These are phyloP conservation scores for Psilocybe cyanescens DNA, from an alignment of 768 basidiomycete genomes.

Conservation along the genomic window DNA sequence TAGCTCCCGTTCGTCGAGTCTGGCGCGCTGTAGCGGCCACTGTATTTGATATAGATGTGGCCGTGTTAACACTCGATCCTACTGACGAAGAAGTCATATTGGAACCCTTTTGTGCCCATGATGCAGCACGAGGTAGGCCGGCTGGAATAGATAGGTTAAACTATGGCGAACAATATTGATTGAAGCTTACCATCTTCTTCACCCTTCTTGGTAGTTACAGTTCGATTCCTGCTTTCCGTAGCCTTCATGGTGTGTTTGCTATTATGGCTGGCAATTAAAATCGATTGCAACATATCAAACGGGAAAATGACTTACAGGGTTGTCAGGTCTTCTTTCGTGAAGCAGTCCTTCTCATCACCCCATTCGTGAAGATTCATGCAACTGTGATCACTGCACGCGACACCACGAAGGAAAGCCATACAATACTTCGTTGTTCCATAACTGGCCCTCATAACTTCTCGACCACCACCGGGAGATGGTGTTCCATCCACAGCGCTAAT, in stretches of 20 bases:
- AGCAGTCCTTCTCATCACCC: slow-evolving; percentile 98
- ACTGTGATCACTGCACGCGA: slow-evolving; percentile 81
- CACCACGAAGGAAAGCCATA: slow-evolving; percentile 89
- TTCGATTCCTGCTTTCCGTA: slow-evolving; percentile 69
- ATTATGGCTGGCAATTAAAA: slow-evolving; percentile 11
- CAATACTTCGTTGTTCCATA: slow-evolving; percentile 98
- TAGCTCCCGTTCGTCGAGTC: slow-evolving; percentile 43
- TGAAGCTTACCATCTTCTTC: slow-evolving; percentile 59
- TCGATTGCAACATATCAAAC: slow-evolving; percentile 9
- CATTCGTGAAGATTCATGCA: slow-evolving; percentile 98
- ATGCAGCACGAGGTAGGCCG: slow-evolving; percentile 70
- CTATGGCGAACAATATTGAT: slow-evolving; percentile 8
- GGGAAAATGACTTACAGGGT: slow-evolving; percentile 64
- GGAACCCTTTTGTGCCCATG: slow-evolving; percentile 59
- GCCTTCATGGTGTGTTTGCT: slow-evolving; percentile 96
- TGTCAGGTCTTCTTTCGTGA: slow-evolving; percentile 94
- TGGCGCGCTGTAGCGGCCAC: slow-evolving; percentile 36
- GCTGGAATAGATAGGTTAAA: slow-evolving; percentile 20
- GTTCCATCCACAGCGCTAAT: slow-evolving; percentile 94
- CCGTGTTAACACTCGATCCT: slow-evolving; percentile 16
- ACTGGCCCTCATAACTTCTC: slow-evolving; percentile 90
- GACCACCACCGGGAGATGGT: slow-evolving; percentile 85
- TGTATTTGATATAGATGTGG: neutral
- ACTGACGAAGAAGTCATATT: slow-evolving; percentile 16
- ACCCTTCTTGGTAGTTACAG: slow-evolving; percentile 54